Conservation (phyloP, 495 filamentous ascomycete species). For the Pseudomonodictys pantanalensis region DNA sequence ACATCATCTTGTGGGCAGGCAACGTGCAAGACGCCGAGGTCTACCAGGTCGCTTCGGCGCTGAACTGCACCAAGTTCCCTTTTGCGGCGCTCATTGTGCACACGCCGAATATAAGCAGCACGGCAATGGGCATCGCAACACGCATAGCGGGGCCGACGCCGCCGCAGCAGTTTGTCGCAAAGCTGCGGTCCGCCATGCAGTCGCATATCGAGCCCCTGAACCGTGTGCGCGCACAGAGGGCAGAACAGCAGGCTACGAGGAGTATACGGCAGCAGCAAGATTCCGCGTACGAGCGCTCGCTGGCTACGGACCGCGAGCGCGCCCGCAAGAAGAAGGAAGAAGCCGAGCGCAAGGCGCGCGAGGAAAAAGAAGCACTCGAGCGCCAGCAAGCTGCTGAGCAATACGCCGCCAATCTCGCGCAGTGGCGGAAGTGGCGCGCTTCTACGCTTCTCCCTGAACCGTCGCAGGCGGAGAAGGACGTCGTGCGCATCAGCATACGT, state of each 20-base stretch:
- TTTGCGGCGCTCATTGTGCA: constrained; percentile 81
- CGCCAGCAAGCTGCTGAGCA: constrained; percentile 62
- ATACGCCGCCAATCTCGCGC: constrained; percentile 54
- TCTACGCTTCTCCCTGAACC: constrained; percentile 67
- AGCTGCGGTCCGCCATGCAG: constrained; percentile 65
- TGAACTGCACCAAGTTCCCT: constrained; percentile 85
- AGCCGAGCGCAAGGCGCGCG: constrained; percentile 62
- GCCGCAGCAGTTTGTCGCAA: constrained; percentile 63
- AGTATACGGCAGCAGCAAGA: constrained; percentile 81
- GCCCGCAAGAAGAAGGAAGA: constrained; percentile 70
- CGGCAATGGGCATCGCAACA: constrained; percentile 80
- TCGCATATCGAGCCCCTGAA: constrained; percentile 68
- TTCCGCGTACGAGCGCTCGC: constrained; percentile 83
- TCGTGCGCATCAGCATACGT: constrained; percentile 77
- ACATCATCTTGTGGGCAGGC: constrained; percentile 85
- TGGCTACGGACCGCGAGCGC: constrained; percentile 83
- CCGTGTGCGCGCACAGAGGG: constrained; percentile 63
- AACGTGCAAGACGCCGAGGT: constrained; percentile 89
- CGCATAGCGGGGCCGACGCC: constrained; percentile 68
- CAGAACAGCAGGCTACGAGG: constrained; percentile 72
- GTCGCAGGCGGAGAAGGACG: constrained; percentile 57
- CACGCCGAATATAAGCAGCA: constrained; percentile 74
- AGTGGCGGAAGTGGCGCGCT: constrained; percentile 82
- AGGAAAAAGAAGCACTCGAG: constrained; percentile 60
- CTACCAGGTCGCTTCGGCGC: constrained; percentile 80